Conservation (phyloP, 768 basidiomycete species). For the Candolleomyces aberdarensis region DNA sequence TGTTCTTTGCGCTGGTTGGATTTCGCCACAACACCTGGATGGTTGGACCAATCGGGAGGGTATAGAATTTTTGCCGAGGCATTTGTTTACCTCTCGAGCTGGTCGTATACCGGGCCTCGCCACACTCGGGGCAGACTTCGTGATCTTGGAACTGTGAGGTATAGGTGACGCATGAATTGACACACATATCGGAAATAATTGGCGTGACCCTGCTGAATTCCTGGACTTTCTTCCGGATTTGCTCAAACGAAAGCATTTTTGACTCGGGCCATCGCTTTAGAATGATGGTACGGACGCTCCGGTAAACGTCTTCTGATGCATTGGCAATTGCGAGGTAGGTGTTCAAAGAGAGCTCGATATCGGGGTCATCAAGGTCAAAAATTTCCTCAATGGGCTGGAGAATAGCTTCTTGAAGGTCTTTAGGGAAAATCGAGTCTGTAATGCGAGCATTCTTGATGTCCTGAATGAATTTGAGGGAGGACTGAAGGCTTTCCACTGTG, state of each 20-base stretch:
- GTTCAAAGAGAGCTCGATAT: background rate
- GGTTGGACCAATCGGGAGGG: conserved; percentile 38
- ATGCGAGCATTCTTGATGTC: background rate
- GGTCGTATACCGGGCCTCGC: conserved; percentile 23
- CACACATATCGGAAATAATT: conserved; percentile 35
- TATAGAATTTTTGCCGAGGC: conserved; percentile 29
- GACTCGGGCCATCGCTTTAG: background rate
- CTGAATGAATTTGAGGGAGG: background rate
- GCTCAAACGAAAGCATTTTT: background rate
- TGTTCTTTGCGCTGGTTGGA: conserved; percentile 19
- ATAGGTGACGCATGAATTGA: conserved; percentile 36
- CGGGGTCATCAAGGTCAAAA: background rate
- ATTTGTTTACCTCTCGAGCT: conserved; percentile 3
- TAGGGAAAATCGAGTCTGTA: background rate
- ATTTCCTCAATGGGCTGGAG: background rate
- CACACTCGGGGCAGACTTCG: conserved; percentile 28
- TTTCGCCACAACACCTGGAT: conserved; percentile 32
- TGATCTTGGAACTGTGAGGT: conserved; percentile 31
- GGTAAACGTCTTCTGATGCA: background rate
- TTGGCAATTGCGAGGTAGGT: background rate
- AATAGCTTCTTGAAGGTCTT: background rate
- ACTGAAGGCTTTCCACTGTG: background rate
- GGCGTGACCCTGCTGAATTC: background rate
- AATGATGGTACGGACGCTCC: background rate
- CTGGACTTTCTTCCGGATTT: background rate